A percentile compares a stretch with the other conserved stretches of the same genome.
phyloP scores from a whole-genome alignment of 2,329 filamentous ascomycete genomes.

The Calycina herbarum region DNA sequence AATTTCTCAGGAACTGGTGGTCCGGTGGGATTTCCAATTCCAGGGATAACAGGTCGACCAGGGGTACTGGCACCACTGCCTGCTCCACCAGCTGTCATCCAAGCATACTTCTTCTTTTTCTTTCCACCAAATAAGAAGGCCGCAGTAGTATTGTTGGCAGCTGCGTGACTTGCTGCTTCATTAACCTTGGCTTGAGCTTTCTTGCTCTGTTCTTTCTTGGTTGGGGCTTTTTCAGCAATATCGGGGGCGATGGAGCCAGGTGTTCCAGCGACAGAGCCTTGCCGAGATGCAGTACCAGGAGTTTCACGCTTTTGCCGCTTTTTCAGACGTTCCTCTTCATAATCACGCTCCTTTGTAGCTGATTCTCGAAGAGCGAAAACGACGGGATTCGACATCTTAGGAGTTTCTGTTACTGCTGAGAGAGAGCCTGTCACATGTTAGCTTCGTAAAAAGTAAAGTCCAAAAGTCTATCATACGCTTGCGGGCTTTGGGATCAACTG shows the following conservation, averaged over 20 bases:
- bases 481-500: constrained; percentile 54
- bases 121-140: constrained; percentile 69
- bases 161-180: constrained; percentile 76
- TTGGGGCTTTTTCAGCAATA: constrained; percentile 65
- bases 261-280: constrained; percentile 53
- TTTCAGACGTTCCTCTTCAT: constrained; percentile 69
- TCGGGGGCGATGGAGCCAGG: constrained; percentile 65
- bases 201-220: constrained; percentile 85
- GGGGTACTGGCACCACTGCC: constrained; percentile 57
- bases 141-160: constrained; percentile 80
- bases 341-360: constrained; percentile 65
- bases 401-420: constrained; percentile 41
- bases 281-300: constrained; percentile 50
- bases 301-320: constrained; percentile 65
- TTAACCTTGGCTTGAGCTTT: constrained; percentile 71
- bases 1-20: constrained; percentile 43
- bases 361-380: constrained; percentile 58
- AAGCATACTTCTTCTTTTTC: constrained; percentile 68
- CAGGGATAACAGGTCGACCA: constrained; percentile 35
- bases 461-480: constrained; percentile 44
- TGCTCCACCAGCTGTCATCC: constrained; percentile 64
- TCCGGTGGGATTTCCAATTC: constrained; percentile 39
- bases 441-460: constrained; percentile 31
- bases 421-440: constrained; percentile 37
- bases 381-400: constrained; percentile 45